Evolutionary conservation across 768 basidiomycete genomes (phyloP), one percentile per base, ranked within the genome.

Genomic region (Xerocomellus chrysenteron): DNA sequence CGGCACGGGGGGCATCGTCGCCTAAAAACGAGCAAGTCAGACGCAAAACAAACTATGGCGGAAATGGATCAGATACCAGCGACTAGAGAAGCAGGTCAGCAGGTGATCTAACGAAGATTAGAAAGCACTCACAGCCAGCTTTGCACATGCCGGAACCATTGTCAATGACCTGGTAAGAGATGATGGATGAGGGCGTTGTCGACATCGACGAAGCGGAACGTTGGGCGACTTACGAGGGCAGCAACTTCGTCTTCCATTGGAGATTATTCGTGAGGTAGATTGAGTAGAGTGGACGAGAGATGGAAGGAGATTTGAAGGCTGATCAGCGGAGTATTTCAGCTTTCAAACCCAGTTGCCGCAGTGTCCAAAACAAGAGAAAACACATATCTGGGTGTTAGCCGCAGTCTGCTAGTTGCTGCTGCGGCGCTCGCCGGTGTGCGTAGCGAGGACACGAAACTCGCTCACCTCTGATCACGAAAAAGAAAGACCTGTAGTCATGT

Each of bases 141-240:
- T 98, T 98, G 89, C 95, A 98, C 95, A 98, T 98, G 78, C 95
- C 96, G 71, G 95, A 98, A 71, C 92, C 93, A 75, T 92, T 92
- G 76, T 93, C 89, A 73, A 91, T 88, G 75, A 92, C 90, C 89
- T 90, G 48, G n/a, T 2, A 14, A 62, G 17, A 32, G 47, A 24
- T 30, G 30, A 40, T 49, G 16, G 19, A 40, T 63, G 40, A 57
- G 45, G 24, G 21, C 10, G 42, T 19, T 16, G 44, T 46, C n/a
- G 8, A 30, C 43, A 56, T 44, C 19, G 59, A 44, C 39, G 28
- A 32, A 41, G 37, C 0, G 1, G 5, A 17, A 50, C 7, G 1
- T 10, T 2, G 40, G 43, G 37, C 1, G 12, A 71, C 76, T 59
- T 65, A 80, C 78, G 69, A 81, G 75, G 66, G 78, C 83, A 56